Evolutionary conservation across 2,329 filamentous ascomycete genomes (phyloP).

Genomic region (Cordyceps cateniannulata): DNA sequence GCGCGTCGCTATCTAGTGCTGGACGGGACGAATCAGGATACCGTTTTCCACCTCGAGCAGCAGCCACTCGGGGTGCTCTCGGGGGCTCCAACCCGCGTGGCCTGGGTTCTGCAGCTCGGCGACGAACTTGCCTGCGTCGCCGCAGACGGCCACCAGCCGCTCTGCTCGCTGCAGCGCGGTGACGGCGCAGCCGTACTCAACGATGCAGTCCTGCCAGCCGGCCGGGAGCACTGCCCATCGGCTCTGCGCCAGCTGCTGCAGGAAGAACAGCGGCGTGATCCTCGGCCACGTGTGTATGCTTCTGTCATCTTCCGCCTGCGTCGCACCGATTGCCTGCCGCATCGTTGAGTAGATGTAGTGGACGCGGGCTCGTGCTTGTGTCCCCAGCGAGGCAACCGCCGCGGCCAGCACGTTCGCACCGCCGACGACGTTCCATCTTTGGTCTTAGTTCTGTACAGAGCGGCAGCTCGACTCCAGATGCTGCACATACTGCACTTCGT

Average conservation of each 20-base stretch:
- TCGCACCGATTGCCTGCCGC: too few relatives aligned
- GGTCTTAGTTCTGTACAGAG: too few relatives aligned
- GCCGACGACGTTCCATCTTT: too few relatives aligned
- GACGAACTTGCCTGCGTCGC: not conserved
- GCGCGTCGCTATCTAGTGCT: conserved; percentile 48
- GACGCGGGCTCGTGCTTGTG: too few relatives aligned
- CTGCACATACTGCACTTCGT: too few relatives aligned
- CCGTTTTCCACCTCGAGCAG: conserved; percentile 58
- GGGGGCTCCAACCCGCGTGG: not conserved
- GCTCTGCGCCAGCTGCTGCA: not conserved
- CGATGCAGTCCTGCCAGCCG: not conserved
- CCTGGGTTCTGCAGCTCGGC: not conserved
- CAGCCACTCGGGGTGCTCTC: conserved; percentile 47
- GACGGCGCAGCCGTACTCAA: not conserved
- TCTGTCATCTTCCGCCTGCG: too few relatives aligned
- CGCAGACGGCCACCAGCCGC: not conserved
- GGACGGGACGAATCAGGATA: conserved; percentile 53
- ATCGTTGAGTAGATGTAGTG: too few relatives aligned
- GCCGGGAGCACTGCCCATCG: not conserved
- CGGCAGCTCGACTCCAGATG: too few relatives aligned
- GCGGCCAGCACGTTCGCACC: too few relatives aligned
- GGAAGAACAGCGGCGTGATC: not conserved
- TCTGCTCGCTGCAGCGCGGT: not conserved
- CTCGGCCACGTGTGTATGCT: too few relatives aligned
- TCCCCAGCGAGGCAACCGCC: too few relatives aligned